phyloP scores from a whole-genome alignment of 1,284 basidiomycete species.

The Boletus calvinii region DNA sequence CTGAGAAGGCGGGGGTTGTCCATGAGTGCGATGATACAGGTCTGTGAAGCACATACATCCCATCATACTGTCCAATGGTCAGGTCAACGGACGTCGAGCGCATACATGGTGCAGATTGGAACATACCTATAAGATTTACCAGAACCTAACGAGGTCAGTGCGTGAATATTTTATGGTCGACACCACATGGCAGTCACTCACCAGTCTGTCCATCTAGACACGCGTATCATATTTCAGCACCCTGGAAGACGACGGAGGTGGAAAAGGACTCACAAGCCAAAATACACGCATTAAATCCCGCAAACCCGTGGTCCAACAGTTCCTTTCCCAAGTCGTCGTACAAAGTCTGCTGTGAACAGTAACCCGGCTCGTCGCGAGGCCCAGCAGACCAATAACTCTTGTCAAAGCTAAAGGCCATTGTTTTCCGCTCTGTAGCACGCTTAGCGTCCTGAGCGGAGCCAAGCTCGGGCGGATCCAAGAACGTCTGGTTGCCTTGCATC shows the following conservation, averaged over 20 bases:
- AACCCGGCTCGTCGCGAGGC: constrained; percentile 79
- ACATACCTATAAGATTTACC: constrained; percentile 86
- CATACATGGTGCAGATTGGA: constrained; percentile 4
- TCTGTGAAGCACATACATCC: constrained; percentile 69
- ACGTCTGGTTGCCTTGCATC: constrained; percentile 90
- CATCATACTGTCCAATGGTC: constrained; percentile 81
- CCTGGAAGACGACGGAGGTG: background rate
- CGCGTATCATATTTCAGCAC: constrained; percentile 6
- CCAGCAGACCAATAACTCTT: constrained; percentile 96
- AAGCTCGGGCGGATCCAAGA: constrained; percentile 84
- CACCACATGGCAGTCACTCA: constrained; percentile 38
- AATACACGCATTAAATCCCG: constrained; percentile 98
- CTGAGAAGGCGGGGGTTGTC: constrained; percentile 40
- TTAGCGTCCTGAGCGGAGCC: constrained; percentile 69
- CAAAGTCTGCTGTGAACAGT: constrained; percentile 91
- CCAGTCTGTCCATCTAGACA: constrained; percentile 81
- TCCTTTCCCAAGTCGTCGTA: constrained; percentile 96
- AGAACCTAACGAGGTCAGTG: constrained; percentile 54
- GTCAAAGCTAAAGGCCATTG: constrained; percentile 90
- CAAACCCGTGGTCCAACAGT: constrained; percentile 91
- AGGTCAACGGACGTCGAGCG: constrained; percentile 1
- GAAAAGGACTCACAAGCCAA: constrained; percentile 81
- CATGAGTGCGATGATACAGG: constrained; percentile 17
- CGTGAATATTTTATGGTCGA: constrained; percentile 8
- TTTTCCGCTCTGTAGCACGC: constrained; percentile 83